Percentiles rank a stretch among this genome's conserved stretches.
These are phyloP conservation scores for Chondrostereum purpureum DNA, from an alignment of 1,284 basidiomycete genomes.

Conservation along the genomic window DNA sequence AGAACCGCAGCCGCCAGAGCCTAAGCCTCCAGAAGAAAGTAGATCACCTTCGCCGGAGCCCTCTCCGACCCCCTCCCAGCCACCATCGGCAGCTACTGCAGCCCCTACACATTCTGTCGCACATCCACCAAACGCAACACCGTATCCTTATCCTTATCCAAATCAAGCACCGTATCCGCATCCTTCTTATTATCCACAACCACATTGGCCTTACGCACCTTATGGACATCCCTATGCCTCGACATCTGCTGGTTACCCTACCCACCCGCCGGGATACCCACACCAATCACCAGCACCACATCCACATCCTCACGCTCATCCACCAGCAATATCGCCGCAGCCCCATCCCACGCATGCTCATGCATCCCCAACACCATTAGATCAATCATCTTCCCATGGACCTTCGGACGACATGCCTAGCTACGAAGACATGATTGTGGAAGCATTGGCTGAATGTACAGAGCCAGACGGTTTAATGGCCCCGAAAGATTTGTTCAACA, in stretches of 20 bases:
- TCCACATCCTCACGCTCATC: background rate
- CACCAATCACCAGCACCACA: constrained; percentile 2
- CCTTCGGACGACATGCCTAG: constrained; percentile 65
- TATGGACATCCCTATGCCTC: constrained; percentile 4
- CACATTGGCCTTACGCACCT: constrained; percentile 5
- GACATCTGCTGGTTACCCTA: constrained; percentile 8
- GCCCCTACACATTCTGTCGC: too few species aligned
- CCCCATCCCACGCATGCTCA: constrained; percentile 23
- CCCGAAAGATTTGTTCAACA: constrained; percentile 73
- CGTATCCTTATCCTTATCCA: constrained; percentile 12
- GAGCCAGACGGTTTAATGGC: constrained; percentile 62
- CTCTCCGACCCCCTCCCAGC: constrained; percentile 20
- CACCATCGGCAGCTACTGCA: constrained; percentile 19
- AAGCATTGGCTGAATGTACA: constrained; percentile 54
- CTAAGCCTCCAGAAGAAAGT: constrained; percentile 14
- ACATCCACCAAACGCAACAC: too few species aligned
- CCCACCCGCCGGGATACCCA: background rate
- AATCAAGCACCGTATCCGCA: constrained; percentile 6
- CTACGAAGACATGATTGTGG: constrained; percentile 83
- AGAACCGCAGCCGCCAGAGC: constrained; percentile 9
- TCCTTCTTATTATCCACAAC: constrained; percentile 12
- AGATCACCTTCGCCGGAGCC: constrained; percentile 16
- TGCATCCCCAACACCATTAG: constrained; percentile 17
- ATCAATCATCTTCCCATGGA: constrained; percentile 15
- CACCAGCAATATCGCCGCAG: constrained; percentile 17